A percentile compares a stretch with the other conserved stretches of the same genome.
phyloP scores from a whole-genome alignment of 805 yeast genomes.

The Ogataea pini region DNA sequence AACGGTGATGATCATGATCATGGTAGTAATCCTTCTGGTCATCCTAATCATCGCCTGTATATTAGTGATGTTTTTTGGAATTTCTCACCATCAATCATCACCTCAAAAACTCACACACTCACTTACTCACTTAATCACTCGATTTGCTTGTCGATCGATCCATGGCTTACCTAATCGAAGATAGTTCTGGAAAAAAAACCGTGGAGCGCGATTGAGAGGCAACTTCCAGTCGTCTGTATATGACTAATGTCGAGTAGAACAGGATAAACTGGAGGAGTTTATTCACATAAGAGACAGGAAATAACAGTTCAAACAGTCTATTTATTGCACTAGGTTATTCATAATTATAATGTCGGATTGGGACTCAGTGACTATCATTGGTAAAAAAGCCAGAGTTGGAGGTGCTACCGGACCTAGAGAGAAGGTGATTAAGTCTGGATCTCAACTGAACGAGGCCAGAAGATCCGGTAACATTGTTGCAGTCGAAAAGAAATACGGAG shows the following conservation, averaged over 20 bases:
- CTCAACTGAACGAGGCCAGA: conserved; percentile 89
- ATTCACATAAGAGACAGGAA: too few species aligned
- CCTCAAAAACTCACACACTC: too few species aligned
- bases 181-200: conserved; percentile 5
- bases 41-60: too few species aligned
- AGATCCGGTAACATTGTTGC: conserved; percentile 86
- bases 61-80: too few species aligned
- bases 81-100: too few species aligned
- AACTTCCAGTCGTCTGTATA: not conserved
- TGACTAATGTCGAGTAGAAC: conserved; percentile 2
- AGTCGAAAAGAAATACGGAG: conserved; percentile 89
- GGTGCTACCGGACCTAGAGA: conserved; percentile 81
- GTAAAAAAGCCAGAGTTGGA: conserved; percentile 84
- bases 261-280: too few species aligned
- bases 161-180: not conserved
- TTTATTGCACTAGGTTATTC: not conserved
- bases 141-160: too few species aligned
- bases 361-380: conserved; percentile 89
- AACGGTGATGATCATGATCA: too few species aligned
- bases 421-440: conserved; percentile 73
- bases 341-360: conserved; percentile 59
- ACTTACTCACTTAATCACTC: not conserved
- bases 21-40: too few species aligned
- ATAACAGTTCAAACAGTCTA: too few species aligned
- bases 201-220: conserved; percentile 3